Base-by-base conservation (phyloP, 2,329 filamentous ascomycete species). In the Aureobasidium vineae region DNA sequence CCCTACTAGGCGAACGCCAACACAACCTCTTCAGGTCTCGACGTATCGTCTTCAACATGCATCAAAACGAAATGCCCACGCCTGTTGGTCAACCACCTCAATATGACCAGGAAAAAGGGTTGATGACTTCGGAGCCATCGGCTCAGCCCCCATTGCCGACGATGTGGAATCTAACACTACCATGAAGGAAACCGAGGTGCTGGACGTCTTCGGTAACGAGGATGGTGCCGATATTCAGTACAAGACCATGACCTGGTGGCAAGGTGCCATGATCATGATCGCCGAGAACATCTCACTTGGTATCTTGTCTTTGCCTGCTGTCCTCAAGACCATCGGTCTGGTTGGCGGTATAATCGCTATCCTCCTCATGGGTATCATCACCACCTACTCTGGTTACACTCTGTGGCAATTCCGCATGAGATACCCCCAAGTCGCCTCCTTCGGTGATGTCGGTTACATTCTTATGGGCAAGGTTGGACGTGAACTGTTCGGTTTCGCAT, bases 381-480 rank as follows among this genome's bases (percentile, higher is more conserved):
- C 86, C 5, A 85, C 83, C 16, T 88, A 88, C 71, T 86, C 85
- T 1, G 85, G 85, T 60, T 86, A 82, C 71, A 79, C 86, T 2
- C 81, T 87, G 57, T 84, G 84, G 15, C 83, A 87, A 70, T 87
- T 88, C 77, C 85, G 85, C 71, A 74, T 80, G 64, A 75, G 72
- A 28, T 82, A 84, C 72, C 87, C 88, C 3, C 69, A 73, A n/a
- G 70, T 73, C 3, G 66, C 70, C 52, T 88, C 86, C 70, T 89
- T 90, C 75, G 87, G 86, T 31, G 89, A 92, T 72, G 88, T 86
- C 19, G 89, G 87, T 2, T 80, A 84, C 57, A 79, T 91, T 53
- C 78, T 91, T 50, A 90, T 82, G 67, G 89, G 89, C 4, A 78
- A 78, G 10, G 78, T 85, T 43, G 88, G 87, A 1, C 84, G 87